Base-by-base conservation (phyloP, 2,329 filamentous ascomycete genomes). In the Diplodia seriata region DNA sequence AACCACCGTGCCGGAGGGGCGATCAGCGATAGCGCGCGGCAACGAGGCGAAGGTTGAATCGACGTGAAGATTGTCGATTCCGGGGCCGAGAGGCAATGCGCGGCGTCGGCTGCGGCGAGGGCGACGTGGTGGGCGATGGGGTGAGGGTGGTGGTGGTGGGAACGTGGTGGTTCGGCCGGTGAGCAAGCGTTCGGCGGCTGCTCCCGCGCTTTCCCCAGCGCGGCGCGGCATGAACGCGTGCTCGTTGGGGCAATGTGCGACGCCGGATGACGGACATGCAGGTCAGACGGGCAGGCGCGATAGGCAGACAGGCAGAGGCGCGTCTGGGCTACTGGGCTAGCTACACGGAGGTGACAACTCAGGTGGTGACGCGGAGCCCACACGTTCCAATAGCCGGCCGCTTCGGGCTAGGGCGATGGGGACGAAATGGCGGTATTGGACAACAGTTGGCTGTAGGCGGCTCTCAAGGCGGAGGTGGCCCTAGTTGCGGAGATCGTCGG, bases 21-120 rank as follows among this genome's bases (percentile, higher is more conserved):
- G 59, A 63, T 63, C 59, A 63, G 59, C 59, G 23, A 51, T 63
- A 63, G 59, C 59, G 59, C 59, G 43, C 59, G 59, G 59, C 59
- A 51, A 51, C 59, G n/a, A n/a, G 31, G 12, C 59, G 36, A 38
- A 63, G 59, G 59, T 63, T 26, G 59, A 38, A 38, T 63, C 43
- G 20, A 63, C 59, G 43, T 63, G 23, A 33, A 51, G 29, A 51
- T 55, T 11, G 36, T 55, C 23, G 50, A 47, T 47, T 47, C 9
- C 20, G 43, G 43, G 43, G 43, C 43, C n/a, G n/a, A 47, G 11
- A 47, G n/a, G n/a, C 43, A 9, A 47, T 20, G 43, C 43, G 43
- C 33, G 11, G 33, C n/a, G 40, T 18, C 26, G 6, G 31, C 23
- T 14, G 40, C 0, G 57, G 40, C 29, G 31, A n/a, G 36, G 31